Evolutionary conservation across 768 basidiomycete species (phyloP), one percentile per base, ranked within the genome.

Genomic region (Suillus decipiens): DNA sequence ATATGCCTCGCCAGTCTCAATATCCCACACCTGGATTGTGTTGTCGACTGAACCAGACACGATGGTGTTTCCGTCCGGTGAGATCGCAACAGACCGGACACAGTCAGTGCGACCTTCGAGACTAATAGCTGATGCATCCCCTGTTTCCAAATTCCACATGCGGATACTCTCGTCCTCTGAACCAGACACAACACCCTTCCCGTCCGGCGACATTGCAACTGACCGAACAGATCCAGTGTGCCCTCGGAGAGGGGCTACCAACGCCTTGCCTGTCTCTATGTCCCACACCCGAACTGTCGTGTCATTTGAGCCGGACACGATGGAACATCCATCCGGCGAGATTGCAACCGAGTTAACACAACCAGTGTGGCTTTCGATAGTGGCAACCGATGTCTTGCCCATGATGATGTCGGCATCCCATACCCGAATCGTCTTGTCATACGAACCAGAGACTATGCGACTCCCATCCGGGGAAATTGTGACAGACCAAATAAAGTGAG

Each of bases 11-110:
- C 42, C 19, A 4, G 19, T 43, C 19, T 39, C 1, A 1, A 15
- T 15, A 15, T 63, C 37, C 69, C 6, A 75, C 67, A 59, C 17
- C 41, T 1, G 41, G 3, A 43, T 43, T 19, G 42, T 43, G 8
- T 1, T 0, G 42, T 43, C 42, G 8, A 10, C 9, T 0, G 4
- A 43, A 43, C 42, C 19, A 10, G 42, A 43, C 3, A 43, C 42
- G 3, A 43, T n/a, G 19, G 1, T 3, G 2, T n/a, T n/a, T n/a
- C 42, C 9, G 1, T n/a, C 42, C n/a, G 42, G 10, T 2, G 42
- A 43, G 9, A 42, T 42, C 2, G 39, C 39, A 5, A 39, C 37
- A 39, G 37, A 36, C 10, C 39, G 28, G 3, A 28, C 28, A 28
- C 3, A 2, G 3, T 3, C 28, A 28, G 28, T 28, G 28, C 3